Conservation (phyloP, 2,329 filamentous ascomycete species). For the Ilyonectria mors-panacis region DNA sequence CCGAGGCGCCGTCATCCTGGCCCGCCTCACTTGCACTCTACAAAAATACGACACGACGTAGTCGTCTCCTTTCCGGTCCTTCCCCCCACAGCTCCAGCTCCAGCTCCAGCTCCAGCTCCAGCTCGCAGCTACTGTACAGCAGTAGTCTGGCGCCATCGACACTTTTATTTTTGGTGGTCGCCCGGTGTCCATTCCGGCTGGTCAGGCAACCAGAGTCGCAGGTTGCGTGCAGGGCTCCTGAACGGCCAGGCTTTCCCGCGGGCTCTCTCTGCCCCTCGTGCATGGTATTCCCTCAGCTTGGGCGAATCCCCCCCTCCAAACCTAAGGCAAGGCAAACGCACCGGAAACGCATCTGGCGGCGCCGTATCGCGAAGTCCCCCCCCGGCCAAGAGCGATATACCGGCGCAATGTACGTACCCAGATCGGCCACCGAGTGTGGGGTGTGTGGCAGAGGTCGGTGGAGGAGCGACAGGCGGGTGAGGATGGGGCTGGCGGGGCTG, state of each 20-base stretch:
- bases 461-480: slow-evolving; percentile 23
- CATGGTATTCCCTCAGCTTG: background rate
- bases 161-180: slow-evolving; percentile 24
- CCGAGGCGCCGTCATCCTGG: background rate
- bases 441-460: slow-evolving; percentile 22
- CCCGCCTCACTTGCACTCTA: slow-evolving; percentile 1
- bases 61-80: background rate
- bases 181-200: slow-evolving; percentile 21
- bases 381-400: slow-evolving; percentile 1
- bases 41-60: background rate
- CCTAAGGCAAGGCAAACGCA: background rate
- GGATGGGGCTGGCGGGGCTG: slow-evolving; percentile 16
- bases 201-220: slow-evolving; percentile 11
- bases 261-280: background rate
- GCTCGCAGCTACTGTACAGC: background rate
- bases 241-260: slow-evolving; percentile 14
- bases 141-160: slow-evolving; percentile 7
- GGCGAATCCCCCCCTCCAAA: background rate
- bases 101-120: background rate
- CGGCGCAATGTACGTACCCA: slow-evolving; percentile 17
- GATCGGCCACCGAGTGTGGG: slow-evolving; percentile 32
- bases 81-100: background rate
- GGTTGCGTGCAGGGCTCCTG: background rate
- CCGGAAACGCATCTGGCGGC: slow-evolving; percentile 5
- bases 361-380: slow-evolving; percentile 2